Base-by-base conservation (phyloP, 306 rosid species). In the Ormosia emarginata region DNA sequence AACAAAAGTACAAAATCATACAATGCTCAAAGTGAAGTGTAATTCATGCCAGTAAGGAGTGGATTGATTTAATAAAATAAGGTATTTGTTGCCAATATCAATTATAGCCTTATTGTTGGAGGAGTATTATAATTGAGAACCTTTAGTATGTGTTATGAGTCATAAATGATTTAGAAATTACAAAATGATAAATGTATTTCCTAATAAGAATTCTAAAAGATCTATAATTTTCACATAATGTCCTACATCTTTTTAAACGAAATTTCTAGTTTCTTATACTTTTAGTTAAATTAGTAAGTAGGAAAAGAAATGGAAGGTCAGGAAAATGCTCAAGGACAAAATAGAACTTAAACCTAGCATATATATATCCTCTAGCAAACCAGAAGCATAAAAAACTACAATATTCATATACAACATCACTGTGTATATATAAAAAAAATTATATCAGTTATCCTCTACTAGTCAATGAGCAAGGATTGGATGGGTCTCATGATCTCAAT, bases 1-100 rank as follows among this genome's bases (percentile, higher is more conserved):
- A 82, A 67, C 69, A 73, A 64, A 84, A 68, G 41, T 81, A 58
- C 76, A 75, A 82, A 86, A 77, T 46, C 50, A 36, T 24, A 50
- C 5, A 61, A 81, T 32, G 34, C 59, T 49, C 40, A 40, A 47
- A 12, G 47, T 50, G 61, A 76, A 63, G 55, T 10, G 39, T 18
- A 63, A 44, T 34, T 46, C 56, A 53, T 53, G 56, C 43, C 29
- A 34, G 39, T 43, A 59, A 61, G 40, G 62, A 84, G 34, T 72
- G 68, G 4, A 49, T 77, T 58, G 64, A 24, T 18, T 50, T 40
- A 24, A 74, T 49, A 47, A 41, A 2, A 67, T 66, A 66, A 49
- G 52, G 49, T 12, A 17, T 40, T 24, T 32, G 39, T 65, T 7
- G 18, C 44, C 18, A 36, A 14, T 43, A 78, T 65, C 53, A 63